Evolutionary conservation across 2,329 filamentous ascomycete species (phyloP).

Genomic region (Emergomyces pasteurianus): DNA sequence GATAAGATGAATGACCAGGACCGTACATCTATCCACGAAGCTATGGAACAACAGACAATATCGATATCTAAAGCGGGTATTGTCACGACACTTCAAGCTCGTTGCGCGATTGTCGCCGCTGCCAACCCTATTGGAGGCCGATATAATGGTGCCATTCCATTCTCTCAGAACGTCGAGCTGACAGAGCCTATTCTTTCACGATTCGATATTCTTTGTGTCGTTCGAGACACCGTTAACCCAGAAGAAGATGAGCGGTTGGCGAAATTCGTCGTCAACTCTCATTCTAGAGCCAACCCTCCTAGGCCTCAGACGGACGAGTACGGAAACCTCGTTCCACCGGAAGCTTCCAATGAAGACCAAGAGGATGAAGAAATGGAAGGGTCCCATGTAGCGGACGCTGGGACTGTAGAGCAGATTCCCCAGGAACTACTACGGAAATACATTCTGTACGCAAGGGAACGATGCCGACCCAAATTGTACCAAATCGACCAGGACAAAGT

Average conservation of each 20-base stretch:
- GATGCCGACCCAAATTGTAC: conserved; percentile 82
- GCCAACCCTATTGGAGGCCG: conserved; percentile 93
- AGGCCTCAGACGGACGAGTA: conserved; percentile 39
- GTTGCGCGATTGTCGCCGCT: conserved; percentile 90
- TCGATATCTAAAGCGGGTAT: conserved; percentile 98
- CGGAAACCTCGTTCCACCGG: conserved; percentile 48
- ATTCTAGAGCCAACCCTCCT: conserved; percentile 74
- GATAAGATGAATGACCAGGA: conserved; percentile 99
- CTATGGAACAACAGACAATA: conserved; percentile 99
- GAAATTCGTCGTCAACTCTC: conserved; percentile 87
- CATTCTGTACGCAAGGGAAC: conserved; percentile 86
- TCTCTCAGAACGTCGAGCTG: conserved; percentile 90
- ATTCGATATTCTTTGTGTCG: conserved; percentile 95
- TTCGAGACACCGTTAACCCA: conserved; percentile 89
- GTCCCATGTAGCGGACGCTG: conserved; percentile 34
- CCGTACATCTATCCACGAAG: conserved; percentile 95
- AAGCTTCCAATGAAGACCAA: conserved; percentile 40
- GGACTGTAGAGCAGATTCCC: conserved; percentile 60
- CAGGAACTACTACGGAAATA: conserved; percentile 92
- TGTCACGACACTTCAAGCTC: conserved; percentile 89
- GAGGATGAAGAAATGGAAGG: conserved; percentile 36
- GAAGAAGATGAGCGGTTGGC: conserved; percentile 85
- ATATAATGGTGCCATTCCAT: conserved; percentile 92
- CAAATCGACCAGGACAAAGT: conserved; percentile 98
- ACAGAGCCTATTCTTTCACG: conserved; percentile 95